Percentiles rank a stretch among this genome's conserved stretches.
These are phyloP conservation scores for Pycnococcus provasolii DNA, from an alignment of 139 green algal genomes.

Conservation along the genomic window DNA sequence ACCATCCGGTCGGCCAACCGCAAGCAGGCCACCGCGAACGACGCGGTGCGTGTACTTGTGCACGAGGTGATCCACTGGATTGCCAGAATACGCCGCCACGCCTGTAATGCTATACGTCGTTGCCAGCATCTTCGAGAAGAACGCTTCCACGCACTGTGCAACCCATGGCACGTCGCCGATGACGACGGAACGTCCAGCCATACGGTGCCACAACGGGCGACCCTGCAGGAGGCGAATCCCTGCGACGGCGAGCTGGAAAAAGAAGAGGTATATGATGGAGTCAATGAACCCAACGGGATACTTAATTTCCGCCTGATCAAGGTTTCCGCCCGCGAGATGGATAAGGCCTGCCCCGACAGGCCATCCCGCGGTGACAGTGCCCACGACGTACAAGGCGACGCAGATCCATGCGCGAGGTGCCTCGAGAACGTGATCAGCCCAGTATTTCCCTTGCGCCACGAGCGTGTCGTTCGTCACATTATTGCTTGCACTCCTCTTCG, in stretches of 20 bases:
- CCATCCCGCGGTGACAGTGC: slow-evolving; percentile 19
- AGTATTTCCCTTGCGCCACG: slow-evolving; percentile 1
- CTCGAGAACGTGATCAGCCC: slow-evolving; percentile 24
- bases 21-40: slow-evolving; percentile 15
- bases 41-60: slow-evolving; percentile 28
- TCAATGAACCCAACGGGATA: slow-evolving; percentile 23
- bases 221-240: slow-evolving; percentile 15
- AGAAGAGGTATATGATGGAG: slow-evolving; percentile 24
- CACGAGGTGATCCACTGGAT: slow-evolving; percentile 25
- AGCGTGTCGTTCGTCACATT: slow-evolving; percentile 1
- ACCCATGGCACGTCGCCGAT: slow-evolving; percentile 28
- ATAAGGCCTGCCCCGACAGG: slow-evolving; percentile 15
- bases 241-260: slow-evolving; percentile 16
- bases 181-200: slow-evolving; percentile 17
- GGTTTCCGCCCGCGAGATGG: neutral
- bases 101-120: slow-evolving; percentile 9
- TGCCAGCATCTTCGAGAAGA: slow-evolving; percentile 26
- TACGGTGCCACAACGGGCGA: slow-evolving; percentile 15
- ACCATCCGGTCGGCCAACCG: slow-evolving; percentile 21
- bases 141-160: slow-evolving; percentile 22
- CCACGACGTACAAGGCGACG: slow-evolving; percentile 20
- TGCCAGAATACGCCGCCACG: slow-evolving; percentile 14
- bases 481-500: too few species aligned
- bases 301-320: neutral
- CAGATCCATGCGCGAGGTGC: slow-evolving; percentile 18